Evolutionary conservation across 176 grass and related monocot genomes (phyloP), one percentile per base, ranked within the genome.

Genomic region (Chloris gayana): DNA sequence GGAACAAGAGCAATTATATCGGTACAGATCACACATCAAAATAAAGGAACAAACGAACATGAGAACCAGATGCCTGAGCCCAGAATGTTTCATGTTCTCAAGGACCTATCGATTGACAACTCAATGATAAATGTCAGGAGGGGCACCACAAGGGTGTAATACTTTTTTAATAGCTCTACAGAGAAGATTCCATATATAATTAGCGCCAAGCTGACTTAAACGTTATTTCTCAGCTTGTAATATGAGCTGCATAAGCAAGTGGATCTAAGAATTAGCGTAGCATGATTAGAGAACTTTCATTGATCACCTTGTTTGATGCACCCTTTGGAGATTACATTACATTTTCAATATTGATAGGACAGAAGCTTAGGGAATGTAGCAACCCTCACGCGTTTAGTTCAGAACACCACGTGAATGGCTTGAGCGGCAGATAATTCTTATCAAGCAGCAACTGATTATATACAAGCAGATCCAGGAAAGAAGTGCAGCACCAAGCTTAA

Each of bases 1-100:
- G 25, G 78, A 73, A 78, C 83, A 85, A 77, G 83, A 82, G 59
- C 83, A 89, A 82, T 82, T 77, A 89, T 89, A 60, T 78, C 66
- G 19, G 78, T 49, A 82, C 72, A 89, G 29, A 53, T 85, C 78
- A 85, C 54, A 46, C 39, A 67, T 58, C 25, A 62, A 81, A 77
- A 82, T 77, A 42, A 75, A 80, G 57, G 57, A 81, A 64, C 68
- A 78, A 64, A 79, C 38, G 76, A 81, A 59, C 69, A 60, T 68
- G 76, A 42, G 76, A 76, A 81, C 56, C 70, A 71, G 87, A 89
- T 84, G 82, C 77, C 72, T 75, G 67, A 81, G 45, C 26, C 76
- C 71, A 76, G 45, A 81, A 76, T 76, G 82, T 81, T 85, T 71
- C 64, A 46, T 45, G 51, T 56, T 5, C 35, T 73, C 8, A 34